Base-by-base conservation (phyloP, 345 rosid species). In the Brassica nigra region DNA sequence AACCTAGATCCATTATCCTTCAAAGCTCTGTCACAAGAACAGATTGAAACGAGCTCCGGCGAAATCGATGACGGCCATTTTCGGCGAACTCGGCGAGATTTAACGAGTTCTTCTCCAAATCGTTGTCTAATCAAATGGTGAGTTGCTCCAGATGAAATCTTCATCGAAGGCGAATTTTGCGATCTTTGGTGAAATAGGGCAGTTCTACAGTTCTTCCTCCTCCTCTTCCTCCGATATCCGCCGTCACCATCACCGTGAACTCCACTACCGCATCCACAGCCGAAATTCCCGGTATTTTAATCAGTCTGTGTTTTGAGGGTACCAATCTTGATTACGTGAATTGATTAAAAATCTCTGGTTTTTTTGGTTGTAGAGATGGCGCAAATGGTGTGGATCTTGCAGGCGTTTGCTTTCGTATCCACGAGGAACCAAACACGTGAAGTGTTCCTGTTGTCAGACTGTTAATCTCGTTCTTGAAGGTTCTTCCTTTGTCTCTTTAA, bases 361-460 rank as follows among this genome's bases (percentile, higher is more conserved):
- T 9, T 12, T 70, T 3, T 34, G 16, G 30, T 66, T 73, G 82
- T 78, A 92, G 95, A 91, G 63, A 84, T 83, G 85, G 91, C 82
- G 80, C 98, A 92, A 81, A 82, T 95, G 97, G 98, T 95, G 39
- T 92, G 98, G 99, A 75, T 91, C 94, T 68, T 95, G 99, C 78
- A 92, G 89, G 62, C 84, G 80, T 29, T 82, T 92, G 34, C 95
- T 95, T 83, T 80, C 90, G 47, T 91, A 95, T 87, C 90, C 86
- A 49, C 83, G 69, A 80, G 99, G 98, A 71, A 71, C 88, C 49
- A 86, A 77, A 79, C 86, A 87, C 36, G 94, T 87, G 14, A 81
- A 85, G 66, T 95, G 98, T 76, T 87, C 90, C 0, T 83, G 88
- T 30, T 91, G 96, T 81, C 88, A 87, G 64, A 87, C 88, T 16